Evolutionary conservation across 148 eudicot species (phyloP).

Genomic region (Chenopodium quinoa): DNA sequence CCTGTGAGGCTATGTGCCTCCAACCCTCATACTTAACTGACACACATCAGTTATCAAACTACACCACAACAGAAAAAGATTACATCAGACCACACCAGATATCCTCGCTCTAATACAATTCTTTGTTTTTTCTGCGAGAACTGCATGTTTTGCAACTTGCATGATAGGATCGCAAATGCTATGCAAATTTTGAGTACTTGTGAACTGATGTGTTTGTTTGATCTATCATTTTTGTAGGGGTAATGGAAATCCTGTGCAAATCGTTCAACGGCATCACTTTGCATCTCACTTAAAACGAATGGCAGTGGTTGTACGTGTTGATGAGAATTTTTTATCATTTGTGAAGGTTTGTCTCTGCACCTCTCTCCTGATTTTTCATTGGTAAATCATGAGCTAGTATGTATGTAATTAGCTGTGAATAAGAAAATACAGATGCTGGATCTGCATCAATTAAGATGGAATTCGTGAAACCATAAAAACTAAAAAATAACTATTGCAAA

Average conservation of each 20-base stretch:
- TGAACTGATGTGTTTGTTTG: not conserved
- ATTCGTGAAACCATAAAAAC: not conserved
- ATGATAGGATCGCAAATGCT: not conserved
- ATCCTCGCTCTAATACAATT: not conserved
- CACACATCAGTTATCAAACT: too few relatives aligned
- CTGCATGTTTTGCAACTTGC: not conserved
- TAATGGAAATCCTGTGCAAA: conserved; percentile 76
- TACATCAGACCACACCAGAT: too few relatives aligned
- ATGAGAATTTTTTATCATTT: conserved; percentile 80
- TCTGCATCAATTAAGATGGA: not conserved
- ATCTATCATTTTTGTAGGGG: conserved; percentile 51
- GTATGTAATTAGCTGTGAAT: not conserved
- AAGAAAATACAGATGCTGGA: not conserved
- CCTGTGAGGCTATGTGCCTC: too few relatives aligned
- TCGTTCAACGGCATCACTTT: conserved; percentile 95
- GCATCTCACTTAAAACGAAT: conserved; percentile 94
- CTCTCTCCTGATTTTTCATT: not conserved
- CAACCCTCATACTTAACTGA: too few relatives aligned
- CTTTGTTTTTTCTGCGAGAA: not conserved
- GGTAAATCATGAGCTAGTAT: not conserved
- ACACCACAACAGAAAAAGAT: too few relatives aligned
- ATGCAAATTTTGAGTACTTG: not conserved
- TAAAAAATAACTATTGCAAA: not conserved
- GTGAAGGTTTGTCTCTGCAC: conserved; percentile 61
- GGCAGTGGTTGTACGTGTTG: conserved; percentile 91